Percentiles rank a stretch among this genome's conserved stretches.
These are phyloP conservation scores for Flaveria bidentis DNA, from an alignment of 129 eudicot species.

Conservation along the genomic window DNA sequence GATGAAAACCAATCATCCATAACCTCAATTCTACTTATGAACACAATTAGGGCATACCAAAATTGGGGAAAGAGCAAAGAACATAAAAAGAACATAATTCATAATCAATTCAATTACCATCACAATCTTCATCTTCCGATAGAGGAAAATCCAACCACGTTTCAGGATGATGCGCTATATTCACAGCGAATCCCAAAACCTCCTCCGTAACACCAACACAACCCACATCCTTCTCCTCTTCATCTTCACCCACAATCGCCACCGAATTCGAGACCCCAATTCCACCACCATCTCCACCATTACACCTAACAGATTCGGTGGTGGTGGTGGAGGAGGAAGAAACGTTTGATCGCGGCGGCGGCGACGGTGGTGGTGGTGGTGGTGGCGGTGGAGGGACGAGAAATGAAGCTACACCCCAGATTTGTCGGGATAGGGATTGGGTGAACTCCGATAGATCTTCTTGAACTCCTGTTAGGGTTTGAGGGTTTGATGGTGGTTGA, in stretches of 20 bases:
- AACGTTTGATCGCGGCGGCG: conserved; percentile 34
- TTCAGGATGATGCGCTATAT: conserved; percentile 89
- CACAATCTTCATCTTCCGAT: conserved; percentile 66
- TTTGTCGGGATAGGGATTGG: conserved; percentile 68
- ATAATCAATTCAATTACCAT: conserved; percentile 43
- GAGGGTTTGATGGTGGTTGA: no score
- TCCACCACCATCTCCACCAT: conserved; percentile 8
- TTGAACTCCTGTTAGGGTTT: conserved; percentile 44
- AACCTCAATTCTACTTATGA: no score
- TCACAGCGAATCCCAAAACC: conserved; percentile 67
- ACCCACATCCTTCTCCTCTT: conserved; percentile 19
- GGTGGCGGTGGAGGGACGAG: conserved; percentile 79
- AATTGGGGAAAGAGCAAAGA: no score
- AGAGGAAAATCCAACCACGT: conserved; percentile 93
- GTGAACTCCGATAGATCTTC: conserved; percentile 66
- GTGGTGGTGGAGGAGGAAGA: no score
- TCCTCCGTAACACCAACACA: conserved; percentile 72
- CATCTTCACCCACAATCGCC: background rate
- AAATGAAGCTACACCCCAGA: conserved; percentile 78
- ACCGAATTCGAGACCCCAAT: conserved; percentile 18
- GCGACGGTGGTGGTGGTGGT: conserved; percentile 37
- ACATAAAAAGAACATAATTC: no score
- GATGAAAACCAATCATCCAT: no score
- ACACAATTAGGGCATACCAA: no score
- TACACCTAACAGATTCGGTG: no score